phyloP scores from a whole-genome alignment of 2,329 filamentous ascomycete genomes.

The Cryphonectria radicalis region DNA sequence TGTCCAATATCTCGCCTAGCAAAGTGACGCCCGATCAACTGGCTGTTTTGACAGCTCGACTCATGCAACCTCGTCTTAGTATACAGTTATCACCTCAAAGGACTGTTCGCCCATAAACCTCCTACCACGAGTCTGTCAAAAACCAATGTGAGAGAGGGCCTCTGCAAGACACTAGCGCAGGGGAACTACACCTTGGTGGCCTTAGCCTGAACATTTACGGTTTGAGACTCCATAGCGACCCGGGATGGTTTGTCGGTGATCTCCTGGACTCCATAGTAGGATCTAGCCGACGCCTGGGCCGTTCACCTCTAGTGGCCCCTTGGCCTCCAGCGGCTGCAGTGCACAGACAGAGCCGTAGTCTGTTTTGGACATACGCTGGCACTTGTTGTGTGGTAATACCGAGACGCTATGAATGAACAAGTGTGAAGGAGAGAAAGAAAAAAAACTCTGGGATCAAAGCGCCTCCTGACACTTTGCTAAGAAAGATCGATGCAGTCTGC shows the following conservation, averaged over 20 bases:
- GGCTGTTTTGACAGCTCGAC: background rate
- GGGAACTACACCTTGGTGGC: background rate
- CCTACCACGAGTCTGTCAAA: too few species aligned
- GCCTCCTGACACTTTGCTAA: background rate
- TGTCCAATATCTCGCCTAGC: background rate
- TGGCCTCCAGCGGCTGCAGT: background rate
- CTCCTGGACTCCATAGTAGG: background rate
- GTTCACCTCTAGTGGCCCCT: background rate
- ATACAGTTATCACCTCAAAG: background rate
- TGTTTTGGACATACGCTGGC: background rate
- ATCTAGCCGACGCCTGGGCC: background rate
- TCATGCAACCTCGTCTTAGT: background rate
- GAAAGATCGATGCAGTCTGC: background rate
- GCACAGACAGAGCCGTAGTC: constrained; percentile 3
- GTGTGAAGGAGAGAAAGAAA: background rate
- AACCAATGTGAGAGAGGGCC: background rate
- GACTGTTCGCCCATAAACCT: background rate
- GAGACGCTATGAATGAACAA: background rate
- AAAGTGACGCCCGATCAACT: background rate
- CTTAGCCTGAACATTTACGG: background rate
- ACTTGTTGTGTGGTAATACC: background rate
- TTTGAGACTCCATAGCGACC: background rate
- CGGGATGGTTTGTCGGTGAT: constrained; percentile 1
- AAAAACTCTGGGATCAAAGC: background rate
- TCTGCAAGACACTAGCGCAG: background rate